Evolutionary conservation across 768 basidiomycete genomes (phyloP), one percentile per base, ranked within the genome.

Genomic region (Coprinellus aureogranulatus): DNA sequence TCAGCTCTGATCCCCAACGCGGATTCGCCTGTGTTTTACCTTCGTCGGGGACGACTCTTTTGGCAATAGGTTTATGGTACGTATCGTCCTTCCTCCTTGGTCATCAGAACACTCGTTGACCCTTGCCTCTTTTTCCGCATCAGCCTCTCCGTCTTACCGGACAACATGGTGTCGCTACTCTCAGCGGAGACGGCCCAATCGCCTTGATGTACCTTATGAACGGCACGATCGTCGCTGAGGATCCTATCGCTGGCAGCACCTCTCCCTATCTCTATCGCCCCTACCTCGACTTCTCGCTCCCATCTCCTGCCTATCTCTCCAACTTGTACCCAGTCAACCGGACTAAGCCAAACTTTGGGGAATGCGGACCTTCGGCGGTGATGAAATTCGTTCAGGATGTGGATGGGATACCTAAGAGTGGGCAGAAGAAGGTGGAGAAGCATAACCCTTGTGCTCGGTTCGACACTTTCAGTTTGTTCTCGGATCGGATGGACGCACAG

Each of bases 151-250:
- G 55, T 26, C 46, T 48, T 3, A 37, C 18, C 18, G 55, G 68
- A 16, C 62, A 61, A 0, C n/a, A 57, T 9, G 62, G 62, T 10
- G 61, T 61, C n/a, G 48, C 66, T 2, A 61, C 66, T 3, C 58
- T 69, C 11, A 61, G 64, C 2, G 69, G 70, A 16, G 59, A 59
- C 10, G 65, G 62, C 1, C 55, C 68, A 1, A 62, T 67, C 34
- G 68, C 62, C 3, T 45, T 64, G 58, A 66, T 68, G 44, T 71
- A 70, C 58, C 68, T 67, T 59, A 61, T 58, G 44, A 67, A 70
- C 61, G 65, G 62, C n/a, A 50, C 26, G 3, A 58, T 69, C 59
- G 55, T 59, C 2, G 63, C 53, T 10, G 46, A 57, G n/a, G 59
- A 64, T 49, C 62, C 60, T 9, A 26, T 56, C 18, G 46, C 26